Evolutionary conservation across 352 stramenopile species (phyloP), one percentile per base, ranked within the genome.

Genomic region (Pseudoperonospora humuli): DNA sequence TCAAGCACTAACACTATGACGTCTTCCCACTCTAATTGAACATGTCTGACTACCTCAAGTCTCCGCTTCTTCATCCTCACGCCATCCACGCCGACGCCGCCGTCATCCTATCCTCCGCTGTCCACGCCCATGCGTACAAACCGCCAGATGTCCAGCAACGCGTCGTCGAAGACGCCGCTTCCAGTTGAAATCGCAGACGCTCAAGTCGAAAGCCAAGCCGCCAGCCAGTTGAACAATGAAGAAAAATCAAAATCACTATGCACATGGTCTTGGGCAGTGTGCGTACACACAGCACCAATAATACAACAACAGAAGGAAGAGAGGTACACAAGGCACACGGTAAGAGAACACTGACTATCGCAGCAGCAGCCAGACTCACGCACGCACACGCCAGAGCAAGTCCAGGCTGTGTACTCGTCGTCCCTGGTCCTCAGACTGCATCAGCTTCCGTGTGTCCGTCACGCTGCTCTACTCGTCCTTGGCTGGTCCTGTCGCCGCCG

Each of bases 341-440:
- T 69, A 62, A 69, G 46, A 65, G 55, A 53, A 57, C 51, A 64
- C 50, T 50, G 54, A 54, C 45, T 36, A 65, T 55, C 21, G 49
- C 45, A 66, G 50, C 50, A 69, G 33, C 45, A 65, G 57, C 60
- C 60, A 63, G 56, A 65, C 55, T 57, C 55, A 65, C 55, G 44
- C 59, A 65, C 44, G 48, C 58, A 54, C 58, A 59, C 49, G 44
- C 54, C 37, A 45, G 17, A 39, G 32, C 33, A 47, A 41, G 46
- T 48, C 46, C 34, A 57, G 46, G 55, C 39, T 64, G 39, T 41
- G 44, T 57, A 20, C 39, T 62, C 25, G 42, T 59, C 28, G 45
- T 52, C 45, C 51, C 28, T 29, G 33, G 39, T 54, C 55, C 43
- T 57, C 54, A 56, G 50, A 53, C 43, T 55, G 50, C 27, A 33